Conservation (phyloP, 345 rosid species). For the Carallia brachiata region DNA sequence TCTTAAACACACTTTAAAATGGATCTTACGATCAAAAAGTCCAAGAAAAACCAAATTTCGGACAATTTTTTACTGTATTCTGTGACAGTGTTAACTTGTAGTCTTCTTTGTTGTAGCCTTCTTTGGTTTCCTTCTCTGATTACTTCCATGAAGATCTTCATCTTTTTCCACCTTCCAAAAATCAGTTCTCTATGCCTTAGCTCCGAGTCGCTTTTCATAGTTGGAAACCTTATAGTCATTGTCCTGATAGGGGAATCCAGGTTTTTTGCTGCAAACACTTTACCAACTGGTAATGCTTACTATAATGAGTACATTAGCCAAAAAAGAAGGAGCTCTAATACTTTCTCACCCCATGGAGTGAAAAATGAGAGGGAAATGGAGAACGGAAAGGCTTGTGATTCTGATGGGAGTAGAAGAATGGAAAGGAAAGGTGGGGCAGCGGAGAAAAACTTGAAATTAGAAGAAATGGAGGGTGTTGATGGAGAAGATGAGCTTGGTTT, state of each 20-base stretch:
- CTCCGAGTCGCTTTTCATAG: conserved; percentile 44
- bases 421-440: conserved; percentile 7
- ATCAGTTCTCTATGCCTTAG: conserved; percentile 19
- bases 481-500: conserved; percentile 21
- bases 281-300: conserved; percentile 19
- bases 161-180: conserved; percentile 33
- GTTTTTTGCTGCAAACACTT: conserved; percentile 36
- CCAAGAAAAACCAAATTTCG: conserved; percentile 28
- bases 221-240: conserved; percentile 54
- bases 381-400: conserved; percentile 5
- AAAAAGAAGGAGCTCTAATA: conserved; percentile 20
- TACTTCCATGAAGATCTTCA: conserved; percentile 24
- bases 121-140: conserved; percentile 36
- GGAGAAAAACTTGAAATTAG: neutral
- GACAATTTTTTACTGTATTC: conserved; percentile 29
- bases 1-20: conserved; percentile 1
- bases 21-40: conserved; percentile 33
- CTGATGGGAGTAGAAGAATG: conserved; percentile 6
- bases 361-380: conserved; percentile 17
- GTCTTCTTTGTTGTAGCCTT: conserved; percentile 36
- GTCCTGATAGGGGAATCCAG: conserved; percentile 48
- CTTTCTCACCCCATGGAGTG: conserved; percentile 1
- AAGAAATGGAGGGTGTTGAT: conserved; percentile 11
- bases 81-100: conserved; percentile 24
- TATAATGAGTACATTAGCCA: conserved; percentile 35